These are phyloP conservation scores for Russula griseocarnosa DNA, from an alignment of 768 basidiomycete genomes.

Conservation along the genomic window DNA sequence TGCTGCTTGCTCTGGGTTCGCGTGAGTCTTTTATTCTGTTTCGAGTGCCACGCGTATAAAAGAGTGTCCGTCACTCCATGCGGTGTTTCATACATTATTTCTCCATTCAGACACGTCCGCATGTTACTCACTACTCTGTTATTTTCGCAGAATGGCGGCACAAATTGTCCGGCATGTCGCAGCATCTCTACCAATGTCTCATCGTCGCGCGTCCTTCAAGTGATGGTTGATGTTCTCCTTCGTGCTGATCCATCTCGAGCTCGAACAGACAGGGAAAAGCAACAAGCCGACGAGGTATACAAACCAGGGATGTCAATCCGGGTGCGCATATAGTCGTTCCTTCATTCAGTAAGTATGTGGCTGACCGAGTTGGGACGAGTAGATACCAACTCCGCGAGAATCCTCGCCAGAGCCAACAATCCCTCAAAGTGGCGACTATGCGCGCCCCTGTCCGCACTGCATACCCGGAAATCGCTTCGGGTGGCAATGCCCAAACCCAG, in stretches of 20 bases:
- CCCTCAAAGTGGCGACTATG: constrained; percentile 58
- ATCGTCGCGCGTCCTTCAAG: constrained; percentile 70
- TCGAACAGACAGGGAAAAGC: constrained; percentile 64
- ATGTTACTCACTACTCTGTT: constrained; percentile 1
- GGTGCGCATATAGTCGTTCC: constrained; percentile 42
- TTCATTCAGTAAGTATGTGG: background rate
- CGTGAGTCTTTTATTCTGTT: constrained; percentile 46
- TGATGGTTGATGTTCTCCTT: constrained; percentile 65
- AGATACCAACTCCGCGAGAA: constrained; percentile 76
- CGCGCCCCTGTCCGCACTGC: constrained; percentile 80
- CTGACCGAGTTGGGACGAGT: constrained; percentile 11
- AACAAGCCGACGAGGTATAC: constrained; percentile 82
- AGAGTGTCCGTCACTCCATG: background rate
- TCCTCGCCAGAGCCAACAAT: constrained; percentile 72
- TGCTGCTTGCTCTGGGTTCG: constrained; percentile 81
- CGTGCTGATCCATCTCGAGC: constrained; percentile 65
- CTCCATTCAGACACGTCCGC: constrained; percentile 2
- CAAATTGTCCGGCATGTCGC: constrained; percentile 80
- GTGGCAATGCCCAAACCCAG: constrained; percentile 79
- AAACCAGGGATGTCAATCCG: constrained; percentile 55
- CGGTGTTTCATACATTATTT: constrained; percentile 26
- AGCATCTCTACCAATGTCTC: constrained; percentile 61
- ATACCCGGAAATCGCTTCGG: constrained; percentile 62
- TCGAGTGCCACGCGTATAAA: background rate
- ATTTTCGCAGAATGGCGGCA: constrained; percentile 66